These are phyloP conservation scores for Haplographium delicatum DNA, from an alignment of 495 filamentous ascomycete species.

Conservation along the genomic window DNA sequence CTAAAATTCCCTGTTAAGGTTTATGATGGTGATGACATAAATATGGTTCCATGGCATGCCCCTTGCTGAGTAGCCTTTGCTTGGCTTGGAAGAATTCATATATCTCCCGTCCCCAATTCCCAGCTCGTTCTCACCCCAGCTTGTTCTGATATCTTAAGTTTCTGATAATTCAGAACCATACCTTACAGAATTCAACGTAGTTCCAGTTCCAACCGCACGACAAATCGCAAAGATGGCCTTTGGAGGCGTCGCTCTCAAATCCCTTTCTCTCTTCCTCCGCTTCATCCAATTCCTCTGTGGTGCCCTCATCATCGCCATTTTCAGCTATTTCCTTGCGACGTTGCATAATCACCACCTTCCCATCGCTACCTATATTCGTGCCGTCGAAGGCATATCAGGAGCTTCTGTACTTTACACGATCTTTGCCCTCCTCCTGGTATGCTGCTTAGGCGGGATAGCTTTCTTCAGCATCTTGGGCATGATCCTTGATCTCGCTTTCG, in stretches of 20 bases:
- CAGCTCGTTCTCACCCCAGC: too few species aligned
- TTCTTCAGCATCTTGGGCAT: constrained; percentile 64
- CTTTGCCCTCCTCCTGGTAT: constrained; percentile 65
- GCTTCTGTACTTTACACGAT: constrained; percentile 66
- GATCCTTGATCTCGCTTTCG: constrained; percentile 56
- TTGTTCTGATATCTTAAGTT: too few species aligned
- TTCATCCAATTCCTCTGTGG: constrained; percentile 65
- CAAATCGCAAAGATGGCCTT: constrained; percentile 33
- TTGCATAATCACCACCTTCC: constrained; percentile 51
- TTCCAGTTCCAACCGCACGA: background rate
- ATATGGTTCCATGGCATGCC: too few species aligned
- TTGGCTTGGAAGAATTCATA: too few species aligned
- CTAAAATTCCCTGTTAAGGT: too few species aligned
- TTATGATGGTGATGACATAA: too few species aligned
- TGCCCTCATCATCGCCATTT: constrained; percentile 70
- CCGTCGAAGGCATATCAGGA: constrained; percentile 79
- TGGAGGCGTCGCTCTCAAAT: constrained; percentile 54
- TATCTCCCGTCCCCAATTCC: too few species aligned
- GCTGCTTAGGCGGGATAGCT: constrained; percentile 67
- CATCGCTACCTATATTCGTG: constrained; percentile 61
- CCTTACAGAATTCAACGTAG: background rate
- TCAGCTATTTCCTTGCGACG: constrained; percentile 66
- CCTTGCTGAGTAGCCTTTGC: too few species aligned
- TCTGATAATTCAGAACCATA: background rate
- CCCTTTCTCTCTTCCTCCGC: constrained; percentile 58